Evolutionary conservation across 2,329 filamentous ascomycete species (phyloP).

Genomic region (Stachybotrys chlorohalonatus): DNA sequence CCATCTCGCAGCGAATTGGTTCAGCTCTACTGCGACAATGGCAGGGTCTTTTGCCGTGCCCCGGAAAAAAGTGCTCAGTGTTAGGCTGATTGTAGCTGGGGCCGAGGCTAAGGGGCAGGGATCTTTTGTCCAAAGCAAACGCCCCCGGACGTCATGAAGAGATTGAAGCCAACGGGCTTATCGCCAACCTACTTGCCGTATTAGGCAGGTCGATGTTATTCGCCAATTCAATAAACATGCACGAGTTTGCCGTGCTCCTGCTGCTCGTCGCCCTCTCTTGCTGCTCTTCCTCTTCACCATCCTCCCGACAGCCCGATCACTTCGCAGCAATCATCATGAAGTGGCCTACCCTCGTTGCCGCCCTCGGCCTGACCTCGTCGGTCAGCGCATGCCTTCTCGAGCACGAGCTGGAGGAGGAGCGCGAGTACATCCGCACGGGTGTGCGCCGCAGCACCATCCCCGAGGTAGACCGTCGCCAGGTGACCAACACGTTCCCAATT

Average conservation of each 20-base stretch:
- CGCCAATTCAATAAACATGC: not conserved
- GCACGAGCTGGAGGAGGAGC: conserved; percentile 16
- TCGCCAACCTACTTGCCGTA: not conserved
- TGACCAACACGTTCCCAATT: conserved; percentile 15
- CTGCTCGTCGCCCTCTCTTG: not conserved
- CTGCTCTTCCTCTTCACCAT: not conserved
- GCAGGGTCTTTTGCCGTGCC: not conserved
- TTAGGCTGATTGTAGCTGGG: not conserved
- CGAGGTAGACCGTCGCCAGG: conserved; percentile 1
- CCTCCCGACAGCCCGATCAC: not conserved
- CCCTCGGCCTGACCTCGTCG: conserved; percentile 6
- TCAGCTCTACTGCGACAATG: too few species aligned
- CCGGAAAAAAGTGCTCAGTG: not conserved
- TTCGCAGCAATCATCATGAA: conserved; percentile 10
- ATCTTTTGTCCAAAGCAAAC: not conserved
- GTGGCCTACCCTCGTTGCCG: conserved; percentile 6
- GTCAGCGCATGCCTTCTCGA: conserved; percentile 21
- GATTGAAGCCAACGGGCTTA: not conserved
- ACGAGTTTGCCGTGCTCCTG: not conserved
- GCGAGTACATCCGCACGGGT: conserved; percentile 5
- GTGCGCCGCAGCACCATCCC: conserved; percentile 4
- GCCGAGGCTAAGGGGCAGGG: not conserved
- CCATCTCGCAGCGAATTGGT: too few species aligned
- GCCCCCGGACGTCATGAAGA: not conserved
- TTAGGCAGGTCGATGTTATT: not conserved